Percentiles rank a stretch among this genome's conserved stretches.
These are phyloP conservation scores for Monosporascus cannonballus DNA, from an alignment of 2,329 filamentous ascomycete species.

Conservation along the genomic window DNA sequence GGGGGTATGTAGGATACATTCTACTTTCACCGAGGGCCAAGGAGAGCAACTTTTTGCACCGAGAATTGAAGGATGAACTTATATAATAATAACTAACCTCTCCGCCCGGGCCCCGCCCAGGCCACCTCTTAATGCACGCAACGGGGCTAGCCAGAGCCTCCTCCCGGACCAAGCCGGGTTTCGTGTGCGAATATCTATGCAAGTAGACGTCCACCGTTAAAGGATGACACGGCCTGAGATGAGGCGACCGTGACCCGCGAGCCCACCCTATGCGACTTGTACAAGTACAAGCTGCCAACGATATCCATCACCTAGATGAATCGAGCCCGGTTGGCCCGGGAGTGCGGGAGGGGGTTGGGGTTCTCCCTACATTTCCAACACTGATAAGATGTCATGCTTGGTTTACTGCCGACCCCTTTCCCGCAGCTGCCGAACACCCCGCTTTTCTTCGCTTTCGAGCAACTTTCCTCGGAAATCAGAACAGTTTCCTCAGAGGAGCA, in stretches of 20 bases:
- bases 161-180: background rate
- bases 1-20: no score
- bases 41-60: no score
- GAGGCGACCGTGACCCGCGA: no score
- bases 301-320: background rate
- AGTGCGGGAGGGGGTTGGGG: slow-evolving; percentile 10
- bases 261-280: no score
- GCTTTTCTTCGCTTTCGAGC: slow-evolving; percentile 23
- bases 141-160: background rate
- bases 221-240: no score
- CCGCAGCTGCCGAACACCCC: slow-evolving; percentile 34
- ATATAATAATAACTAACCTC: no score
- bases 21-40: no score
- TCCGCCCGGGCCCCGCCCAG: no score
- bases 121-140: background rate
- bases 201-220: no score
- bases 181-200: background rate
- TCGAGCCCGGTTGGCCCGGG: slow-evolving; percentile 3
- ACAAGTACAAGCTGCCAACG: background rate
- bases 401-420: slow-evolving; percentile 23
- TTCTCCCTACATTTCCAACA: slow-evolving; percentile 35
- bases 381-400: slow-evolving; percentile 24
- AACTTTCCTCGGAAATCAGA: slow-evolving; percentile 34
- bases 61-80: no score
- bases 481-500: slow-evolving; percentile 33